Evolutionary conservation across 352 stramenopile genomes (phyloP), one percentile per base, ranked within the genome.

Genomic region (Globisporangium barbulae): DNA sequence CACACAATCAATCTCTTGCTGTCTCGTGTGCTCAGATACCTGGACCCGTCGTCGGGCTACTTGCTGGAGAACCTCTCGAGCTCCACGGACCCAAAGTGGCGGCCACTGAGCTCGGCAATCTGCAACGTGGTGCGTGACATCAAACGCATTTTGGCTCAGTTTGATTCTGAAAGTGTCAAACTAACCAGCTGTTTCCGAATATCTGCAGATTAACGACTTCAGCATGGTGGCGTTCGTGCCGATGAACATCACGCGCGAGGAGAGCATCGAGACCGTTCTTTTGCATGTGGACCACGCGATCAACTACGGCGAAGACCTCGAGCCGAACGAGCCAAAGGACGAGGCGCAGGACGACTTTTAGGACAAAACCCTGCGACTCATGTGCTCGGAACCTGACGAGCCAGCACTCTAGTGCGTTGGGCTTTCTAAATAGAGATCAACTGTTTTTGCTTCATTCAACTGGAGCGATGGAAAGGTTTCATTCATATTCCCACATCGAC

Each of bases 141-240:
- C 25, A 28, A 28, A 28, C 25, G 25, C 25, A 28, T 28, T 28
- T 28, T 28, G 25, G 25, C 25, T 28, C 25, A 28, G 1, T 28
- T 28, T 28, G 25, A 28, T 28, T 28, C 25, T 28, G 2, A 28
- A 28, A 28, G 33, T 13, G 33, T 39, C 33, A 8, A 35, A 1
- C 54, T 37, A 49, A 61, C 3, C 47, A 17, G n/a, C 8, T 33
- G 2, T 31, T 39, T 21, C 15, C 4, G 8, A 28, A 53, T 49
- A 9, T 22, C 25, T 21, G 35, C 35, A 95, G 87, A 93, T 95
- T 63, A 94, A 93, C 54, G 96, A 99, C 83, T 99, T 98, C 74
- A 97, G 88, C 64, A 98, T 99, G 94, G 96, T 99, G 21, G 90
- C 90, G 10, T 99, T 99, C 69, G 78, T 98, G n/a, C 94, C 96